Percentiles rank a stretch among this genome's conserved stretches.
Conservation (phyloP, 108 stramenopile species). For the Epipyxis sp. region DNA sequence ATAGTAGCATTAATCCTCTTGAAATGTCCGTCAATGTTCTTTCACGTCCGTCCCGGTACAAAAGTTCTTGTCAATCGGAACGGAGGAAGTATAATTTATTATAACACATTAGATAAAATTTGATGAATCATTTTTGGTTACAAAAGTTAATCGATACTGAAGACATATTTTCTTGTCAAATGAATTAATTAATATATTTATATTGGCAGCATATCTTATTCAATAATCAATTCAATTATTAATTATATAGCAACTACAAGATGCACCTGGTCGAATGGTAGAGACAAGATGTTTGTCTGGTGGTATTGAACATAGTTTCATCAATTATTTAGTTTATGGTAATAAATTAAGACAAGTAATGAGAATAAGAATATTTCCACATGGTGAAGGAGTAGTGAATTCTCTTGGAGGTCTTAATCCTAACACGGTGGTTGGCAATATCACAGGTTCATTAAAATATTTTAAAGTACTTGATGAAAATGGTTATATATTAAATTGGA, state of each 20-base stretch:
- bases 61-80: no score
- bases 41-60: no score
- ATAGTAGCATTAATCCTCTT: no score
- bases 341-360: not conserved
- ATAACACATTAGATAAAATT: no score
- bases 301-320: not conserved
- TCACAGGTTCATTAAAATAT: not conserved
- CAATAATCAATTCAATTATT: no score
- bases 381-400: conserved; percentile 6
- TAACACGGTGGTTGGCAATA: not conserved
- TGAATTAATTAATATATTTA: no score
- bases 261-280: conserved; percentile 5
- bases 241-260: not conserved
- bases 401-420: not conserved
- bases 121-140: no score
- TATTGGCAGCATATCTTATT: no score
- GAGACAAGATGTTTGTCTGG: not conserved
- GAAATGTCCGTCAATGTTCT: no score
- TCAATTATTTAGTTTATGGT: not conserved
- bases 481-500: not conserved
- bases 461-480: not conserved
- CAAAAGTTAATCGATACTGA: no score
- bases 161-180: no score
- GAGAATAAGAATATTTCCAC: not conserved
- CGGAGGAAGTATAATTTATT: no score